A percentile compares a stretch with the other conserved stretches of the same genome.
Conservation (phyloP, 352 stramenopile species). For the Pythium chondricola region DNA sequence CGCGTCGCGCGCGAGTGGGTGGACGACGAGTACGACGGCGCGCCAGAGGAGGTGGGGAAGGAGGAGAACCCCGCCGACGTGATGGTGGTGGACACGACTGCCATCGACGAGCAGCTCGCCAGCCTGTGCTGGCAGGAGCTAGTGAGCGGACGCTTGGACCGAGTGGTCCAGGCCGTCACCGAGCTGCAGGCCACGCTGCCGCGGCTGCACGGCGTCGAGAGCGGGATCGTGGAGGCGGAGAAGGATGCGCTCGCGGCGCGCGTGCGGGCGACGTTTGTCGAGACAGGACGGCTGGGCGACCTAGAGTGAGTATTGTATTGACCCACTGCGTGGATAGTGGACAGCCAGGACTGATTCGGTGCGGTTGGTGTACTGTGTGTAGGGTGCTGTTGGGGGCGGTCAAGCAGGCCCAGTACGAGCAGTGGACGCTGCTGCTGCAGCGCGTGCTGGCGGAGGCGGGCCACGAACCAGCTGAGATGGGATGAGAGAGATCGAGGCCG, state of each 20-base stretch:
- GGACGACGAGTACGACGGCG: slow-evolving; percentile 21
- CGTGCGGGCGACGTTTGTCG: slow-evolving; percentile 12
- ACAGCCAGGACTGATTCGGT: background rate
- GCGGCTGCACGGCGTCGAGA: slow-evolving; percentile 5
- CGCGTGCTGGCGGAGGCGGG: slow-evolving; percentile 4
- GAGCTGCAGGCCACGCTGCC: slow-evolving; percentile 63
- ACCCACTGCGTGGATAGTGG: background rate
- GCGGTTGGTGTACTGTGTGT: no score
- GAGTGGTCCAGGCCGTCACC: slow-evolving; percentile 53
- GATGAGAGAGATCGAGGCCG: no score
- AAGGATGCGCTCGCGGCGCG: slow-evolving; percentile 5
- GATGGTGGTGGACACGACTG: slow-evolving; percentile 6
- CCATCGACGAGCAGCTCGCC: slow-evolving; percentile 61
- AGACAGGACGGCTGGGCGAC: slow-evolving; percentile 4
- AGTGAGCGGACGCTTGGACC: slow-evolving; percentile 52
- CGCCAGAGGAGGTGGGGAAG: no score
- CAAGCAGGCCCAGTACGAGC: slow-evolving; percentile 15
- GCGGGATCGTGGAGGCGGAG: slow-evolving; percentile 6
- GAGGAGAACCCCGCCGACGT: background rate
- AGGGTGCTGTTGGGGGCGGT: slow-evolving; percentile 19
- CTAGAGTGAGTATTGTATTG: slow-evolving; percentile 2
- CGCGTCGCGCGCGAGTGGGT: slow-evolving; percentile 81
- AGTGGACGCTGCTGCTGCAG: slow-evolving; percentile 16
- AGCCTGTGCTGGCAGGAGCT: slow-evolving; percentile 49
- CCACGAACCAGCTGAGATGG: no score